Percentiles rank a stretch among this genome's conserved stretches.
Evolutionary conservation across 768 basidiomycete genomes (phyloP).

Genomic region (Daedalea quercina): DNA sequence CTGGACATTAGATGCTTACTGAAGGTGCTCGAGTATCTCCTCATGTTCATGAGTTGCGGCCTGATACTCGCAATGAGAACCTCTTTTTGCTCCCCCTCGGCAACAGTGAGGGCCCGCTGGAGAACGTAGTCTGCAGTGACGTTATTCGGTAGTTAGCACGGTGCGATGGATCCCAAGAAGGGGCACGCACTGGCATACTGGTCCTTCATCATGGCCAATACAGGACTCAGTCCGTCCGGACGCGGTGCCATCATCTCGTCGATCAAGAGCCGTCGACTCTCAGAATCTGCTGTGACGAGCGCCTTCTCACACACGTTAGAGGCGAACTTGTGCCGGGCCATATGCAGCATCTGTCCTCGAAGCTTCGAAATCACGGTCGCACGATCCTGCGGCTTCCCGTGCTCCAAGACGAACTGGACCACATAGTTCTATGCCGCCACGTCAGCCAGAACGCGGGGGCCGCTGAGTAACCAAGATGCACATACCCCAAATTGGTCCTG

Average conservation of each 20-base stretch:
- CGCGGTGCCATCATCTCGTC: conserved; percentile 72
- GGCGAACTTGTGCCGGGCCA: conserved; percentile 88
- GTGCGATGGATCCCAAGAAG: background rate
- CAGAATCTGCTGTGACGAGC: conserved; percentile 54
- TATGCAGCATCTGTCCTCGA: conserved; percentile 67
- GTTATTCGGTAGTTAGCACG: background rate
- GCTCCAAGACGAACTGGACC: conserved; percentile 86
- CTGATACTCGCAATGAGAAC: conserved; percentile 53
- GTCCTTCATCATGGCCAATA: conserved; percentile 78
- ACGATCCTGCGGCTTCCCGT: conserved; percentile 67
- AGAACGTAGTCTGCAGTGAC: conserved; percentile 68
- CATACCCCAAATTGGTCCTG: conserved; percentile 87
- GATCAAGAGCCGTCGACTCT: conserved; percentile 63
- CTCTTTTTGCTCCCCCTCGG: conserved; percentile 68
- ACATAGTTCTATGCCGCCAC: conserved; percentile 72
- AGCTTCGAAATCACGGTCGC: conserved; percentile 60
- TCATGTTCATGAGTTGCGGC: conserved; percentile 64
- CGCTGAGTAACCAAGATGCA: conserved; percentile 3
- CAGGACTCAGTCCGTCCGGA: conserved; percentile 56
- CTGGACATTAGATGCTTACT: conserved; percentile 79
- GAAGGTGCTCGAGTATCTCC: conserved; percentile 63
- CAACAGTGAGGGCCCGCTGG: conserved; percentile 66
- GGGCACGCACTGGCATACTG: conserved; percentile 73
- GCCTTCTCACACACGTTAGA: conserved; percentile 97
- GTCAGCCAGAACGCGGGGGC: conserved; percentile 2